phyloP scores from a whole-genome alignment of 331 rosid genomes.

The Ulmus americana region DNA sequence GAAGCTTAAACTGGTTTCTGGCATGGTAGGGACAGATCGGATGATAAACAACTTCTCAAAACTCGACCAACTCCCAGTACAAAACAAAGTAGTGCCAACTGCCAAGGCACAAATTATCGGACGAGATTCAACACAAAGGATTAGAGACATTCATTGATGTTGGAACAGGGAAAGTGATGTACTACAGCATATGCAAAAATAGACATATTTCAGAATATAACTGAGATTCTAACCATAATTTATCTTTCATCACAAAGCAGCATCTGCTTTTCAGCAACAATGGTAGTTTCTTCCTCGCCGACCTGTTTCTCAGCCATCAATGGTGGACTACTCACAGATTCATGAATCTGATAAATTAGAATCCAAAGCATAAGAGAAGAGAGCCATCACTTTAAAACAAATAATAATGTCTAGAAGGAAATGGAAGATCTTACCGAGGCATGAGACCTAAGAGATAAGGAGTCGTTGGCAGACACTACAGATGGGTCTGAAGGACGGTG shows the following conservation, averaged over 20 bases:
- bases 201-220: conserved; percentile 4
- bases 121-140: neutral
- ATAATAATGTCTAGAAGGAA: neutral
- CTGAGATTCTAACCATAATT: conserved; percentile 2
- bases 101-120: neutral
- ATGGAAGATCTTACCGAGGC: conserved; percentile 41
- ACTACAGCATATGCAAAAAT: neutral
- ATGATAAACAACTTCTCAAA: neutral
- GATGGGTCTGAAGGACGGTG: conserved; percentile 67
- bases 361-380: conserved; percentile 24
- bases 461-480: conserved; percentile 26
- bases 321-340: conserved; percentile 34
- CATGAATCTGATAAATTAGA: conserved; percentile 35
- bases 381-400: conserved; percentile 2
- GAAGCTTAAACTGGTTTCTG: neutral
- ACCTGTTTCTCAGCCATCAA: conserved; percentile 41
- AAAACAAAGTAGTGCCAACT: neutral
- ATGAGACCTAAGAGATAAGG: conserved; percentile 35
- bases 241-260: conserved; percentile 13
- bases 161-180: neutral
- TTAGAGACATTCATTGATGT: neutral
- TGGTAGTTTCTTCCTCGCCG: conserved; percentile 39
- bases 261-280: conserved; percentile 23
- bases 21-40: neutral
- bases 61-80: neutral